These are phyloP conservation scores for Sonneratia caseolaris DNA, from an alignment of 345 rosid species.

Conservation along the genomic window DNA sequence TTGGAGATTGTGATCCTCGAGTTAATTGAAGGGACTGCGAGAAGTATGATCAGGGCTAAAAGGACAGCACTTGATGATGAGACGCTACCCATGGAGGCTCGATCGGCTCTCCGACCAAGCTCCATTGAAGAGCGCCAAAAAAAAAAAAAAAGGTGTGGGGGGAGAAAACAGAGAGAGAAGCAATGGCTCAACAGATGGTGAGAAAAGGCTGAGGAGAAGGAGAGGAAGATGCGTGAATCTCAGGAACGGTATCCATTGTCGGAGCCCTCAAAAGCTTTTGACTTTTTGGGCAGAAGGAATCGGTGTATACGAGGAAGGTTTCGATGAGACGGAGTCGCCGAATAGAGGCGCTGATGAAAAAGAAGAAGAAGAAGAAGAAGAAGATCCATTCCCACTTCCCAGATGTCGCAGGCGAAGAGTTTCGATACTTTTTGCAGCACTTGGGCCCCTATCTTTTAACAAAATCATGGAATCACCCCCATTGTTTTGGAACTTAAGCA, in stretches of 20 bases:
- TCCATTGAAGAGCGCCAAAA: background rate
- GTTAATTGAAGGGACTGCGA: constrained; percentile 15
- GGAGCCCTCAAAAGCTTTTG: background rate
- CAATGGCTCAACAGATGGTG: background rate
- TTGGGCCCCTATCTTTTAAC: background rate
- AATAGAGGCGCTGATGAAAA: background rate
- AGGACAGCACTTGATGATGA: background rate
- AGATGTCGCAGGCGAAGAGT: background rate
- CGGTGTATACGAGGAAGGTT: background rate
- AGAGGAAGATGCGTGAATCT: constrained; percentile 5
- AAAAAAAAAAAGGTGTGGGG: too few species aligned
- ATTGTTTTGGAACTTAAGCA: background rate
- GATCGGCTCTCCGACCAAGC: constrained; percentile 1
- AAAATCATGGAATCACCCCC: background rate
- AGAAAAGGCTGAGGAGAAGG: constrained; percentile 4
- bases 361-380: background rate
- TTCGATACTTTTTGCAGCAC: background rate
- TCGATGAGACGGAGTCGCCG: background rate
- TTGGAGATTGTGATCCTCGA: constrained; percentile 7
- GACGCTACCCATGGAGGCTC: background rate
- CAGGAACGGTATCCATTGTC: constrained; percentile 5
- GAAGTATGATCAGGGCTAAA: constrained; percentile 7
- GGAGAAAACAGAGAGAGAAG: background rate
- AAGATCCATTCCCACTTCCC: background rate
- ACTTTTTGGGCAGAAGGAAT: background rate